Conservation (phyloP, 306 rosid genomes). For the Gynostemma pentaphyllum region DNA sequence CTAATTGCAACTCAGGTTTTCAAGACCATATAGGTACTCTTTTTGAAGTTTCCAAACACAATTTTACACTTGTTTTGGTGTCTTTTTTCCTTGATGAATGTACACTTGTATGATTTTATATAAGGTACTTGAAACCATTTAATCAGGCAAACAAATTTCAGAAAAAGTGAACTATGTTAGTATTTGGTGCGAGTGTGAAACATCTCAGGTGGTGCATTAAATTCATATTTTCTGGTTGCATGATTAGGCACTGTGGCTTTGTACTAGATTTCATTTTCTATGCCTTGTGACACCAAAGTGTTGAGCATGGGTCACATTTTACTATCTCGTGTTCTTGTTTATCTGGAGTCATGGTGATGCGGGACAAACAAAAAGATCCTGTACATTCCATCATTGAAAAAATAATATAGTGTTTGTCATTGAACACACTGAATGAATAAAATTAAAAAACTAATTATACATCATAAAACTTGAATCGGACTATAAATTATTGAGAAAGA, state of each 20-base stretch:
- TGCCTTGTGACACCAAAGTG: neutral
- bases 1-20: conserved; percentile 37
- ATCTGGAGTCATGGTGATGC: neutral
- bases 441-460: neutral
- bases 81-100: neutral
- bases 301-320: neutral
- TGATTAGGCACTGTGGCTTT: neutral
- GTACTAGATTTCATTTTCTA: neutral
- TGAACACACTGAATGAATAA: neutral
- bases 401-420: neutral
- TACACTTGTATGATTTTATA: neutral
- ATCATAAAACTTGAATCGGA: neutral
- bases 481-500: neutral
- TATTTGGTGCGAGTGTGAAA: neutral
- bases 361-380: neutral
- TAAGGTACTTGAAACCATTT: neutral
- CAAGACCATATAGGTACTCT: conserved; percentile 37
- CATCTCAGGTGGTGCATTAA: neutral
- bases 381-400: neutral
- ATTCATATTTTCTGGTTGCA: neutral
- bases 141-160: neutral
- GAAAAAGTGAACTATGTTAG: neutral
- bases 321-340: neutral
- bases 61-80: neutral
- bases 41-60: conserved; percentile 1